These are phyloP conservation scores for Aspergillus pseudoterreus DNA, from an alignment of 2,329 filamentous ascomycete species.

Conservation along the genomic window DNA sequence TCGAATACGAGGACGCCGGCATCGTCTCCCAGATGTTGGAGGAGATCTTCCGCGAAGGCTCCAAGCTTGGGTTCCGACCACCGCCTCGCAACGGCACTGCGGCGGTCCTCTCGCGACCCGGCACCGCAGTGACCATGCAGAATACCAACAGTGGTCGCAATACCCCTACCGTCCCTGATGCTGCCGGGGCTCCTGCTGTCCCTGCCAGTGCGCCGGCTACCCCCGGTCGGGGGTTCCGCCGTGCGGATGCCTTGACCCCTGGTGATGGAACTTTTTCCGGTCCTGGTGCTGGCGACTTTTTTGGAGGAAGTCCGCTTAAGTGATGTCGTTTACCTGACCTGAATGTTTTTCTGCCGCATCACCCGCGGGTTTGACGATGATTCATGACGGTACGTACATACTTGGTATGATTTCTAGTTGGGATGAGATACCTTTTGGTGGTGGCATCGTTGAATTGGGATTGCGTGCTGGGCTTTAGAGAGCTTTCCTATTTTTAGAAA, in stretches of 20 bases:
- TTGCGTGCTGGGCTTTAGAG: background rate
- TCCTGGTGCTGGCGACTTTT: constrained; percentile 35
- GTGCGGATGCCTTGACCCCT: constrained; percentile 40
- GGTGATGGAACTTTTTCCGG: constrained; percentile 40
- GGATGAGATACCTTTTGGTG: background rate
- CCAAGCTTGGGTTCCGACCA: constrained; percentile 56
- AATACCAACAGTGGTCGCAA: constrained; percentile 38
- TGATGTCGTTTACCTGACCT: constrained; percentile 14
- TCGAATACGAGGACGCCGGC: constrained; percentile 83
- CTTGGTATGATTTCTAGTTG: background rate
- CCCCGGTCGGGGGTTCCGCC: constrained; percentile 40
- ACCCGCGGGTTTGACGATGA: background rate
- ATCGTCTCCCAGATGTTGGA: constrained; percentile 78
- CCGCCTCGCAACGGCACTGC: constrained; percentile 41
- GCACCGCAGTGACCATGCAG: constrained; percentile 37
- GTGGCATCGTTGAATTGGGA: background rate
- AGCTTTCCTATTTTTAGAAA: background rate
- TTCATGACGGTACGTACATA: background rate
- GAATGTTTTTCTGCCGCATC: background rate
- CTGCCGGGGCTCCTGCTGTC: constrained; percentile 16
- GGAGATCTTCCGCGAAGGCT: constrained; percentile 73
- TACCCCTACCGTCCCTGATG: constrained; percentile 39
- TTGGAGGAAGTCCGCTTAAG: constrained; percentile 37
- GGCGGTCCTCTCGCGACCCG: constrained; percentile 34
- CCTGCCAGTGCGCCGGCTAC: constrained; percentile 35